phyloP scores from a whole-genome alignment of 768 basidiomycete species.

The Russula brevipes region DNA sequence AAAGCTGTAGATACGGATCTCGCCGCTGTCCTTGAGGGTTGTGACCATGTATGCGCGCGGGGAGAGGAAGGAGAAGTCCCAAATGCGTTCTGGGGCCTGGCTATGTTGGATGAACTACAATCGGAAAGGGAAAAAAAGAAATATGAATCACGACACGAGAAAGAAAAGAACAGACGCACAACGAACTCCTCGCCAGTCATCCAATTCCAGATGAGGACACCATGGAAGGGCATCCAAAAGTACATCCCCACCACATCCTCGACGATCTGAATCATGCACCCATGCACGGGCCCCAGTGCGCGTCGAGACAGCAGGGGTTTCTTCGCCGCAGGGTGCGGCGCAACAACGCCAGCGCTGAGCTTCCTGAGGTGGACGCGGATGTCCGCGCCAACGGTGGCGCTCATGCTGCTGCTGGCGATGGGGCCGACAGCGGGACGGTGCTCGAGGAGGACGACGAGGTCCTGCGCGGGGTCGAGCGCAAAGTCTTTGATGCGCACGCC shows the following conservation, averaged over 20 bases:
- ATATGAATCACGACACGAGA: no score
- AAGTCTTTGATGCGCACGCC: conserved; percentile 47
- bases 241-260: conserved; percentile 51
- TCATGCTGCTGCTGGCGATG: background rate
- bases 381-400: background rate
- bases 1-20: conserved; percentile 43
- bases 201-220: conserved; percentile 52
- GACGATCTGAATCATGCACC: conserved; percentile 46
- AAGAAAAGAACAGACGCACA: conserved; percentile 21
- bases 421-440: background rate
- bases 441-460: conserved; percentile 46
- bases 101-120: conserved; percentile 31
- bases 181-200: conserved; percentile 38
- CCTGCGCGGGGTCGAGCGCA: conserved; percentile 62
- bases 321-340: conserved; percentile 41
- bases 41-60: conserved; percentile 42
- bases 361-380: conserved; percentile 43
- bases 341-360: conserved; percentile 34
- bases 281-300: conserved; percentile 28
- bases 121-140: background rate
- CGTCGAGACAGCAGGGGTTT: conserved; percentile 29
- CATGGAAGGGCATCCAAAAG: conserved; percentile 34
- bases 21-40: conserved; percentile 31
- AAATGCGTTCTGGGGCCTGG: conserved; percentile 31
- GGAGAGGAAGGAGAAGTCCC: conserved; percentile 47